Percentiles rank a stretch among this genome's conserved stretches.
phyloP scores from a whole-genome alignment of 106 monocot species.

The Dioscorea zingiberensis region DNA sequence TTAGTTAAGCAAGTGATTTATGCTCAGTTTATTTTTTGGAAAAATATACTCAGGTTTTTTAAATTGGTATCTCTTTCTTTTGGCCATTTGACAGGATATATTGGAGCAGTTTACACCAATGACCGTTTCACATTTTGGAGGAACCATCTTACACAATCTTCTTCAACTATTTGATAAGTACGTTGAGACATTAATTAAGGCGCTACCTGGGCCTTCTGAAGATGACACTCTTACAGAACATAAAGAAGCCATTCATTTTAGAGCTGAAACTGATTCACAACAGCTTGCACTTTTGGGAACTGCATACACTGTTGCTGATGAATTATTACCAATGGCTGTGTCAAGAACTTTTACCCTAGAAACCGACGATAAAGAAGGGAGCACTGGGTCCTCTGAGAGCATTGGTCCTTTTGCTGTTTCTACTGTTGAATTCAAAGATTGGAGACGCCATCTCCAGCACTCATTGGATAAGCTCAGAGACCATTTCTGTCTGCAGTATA shows the following conservation, averaged over 20 bases:
- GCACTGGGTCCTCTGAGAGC: constrained; percentile 23
- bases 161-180: constrained; percentile 80
- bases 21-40: too few relatives aligned
- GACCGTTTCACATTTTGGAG: constrained; percentile 75
- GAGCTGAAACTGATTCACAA: constrained; percentile 84
- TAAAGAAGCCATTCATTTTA: constrained; percentile 47
- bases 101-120: constrained; percentile 77
- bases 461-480: constrained; percentile 89
- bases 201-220: constrained; percentile 70
- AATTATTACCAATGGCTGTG: constrained; percentile 72
- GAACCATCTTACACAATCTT: constrained; percentile 57
- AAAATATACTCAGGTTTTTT: too few relatives aligned
- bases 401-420: constrained; percentile 19
- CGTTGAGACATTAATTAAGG: constrained; percentile 64
- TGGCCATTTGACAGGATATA: constrained; percentile 55
- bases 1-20: too few relatives aligned
- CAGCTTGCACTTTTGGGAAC: constrained; percentile 79
- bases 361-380: constrained; percentile 42
- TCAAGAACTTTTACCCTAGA: constrained; percentile 46
- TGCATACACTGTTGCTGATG: constrained; percentile 83
- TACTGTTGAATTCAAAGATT: constrained; percentile 65
- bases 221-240: constrained; percentile 57
- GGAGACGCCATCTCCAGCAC: constrained; percentile 75
- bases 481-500: constrained; percentile 87
- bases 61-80: too few relatives aligned